Evolutionary conservation across 2,329 filamentous ascomycete genomes (phyloP), one percentile per base, ranked within the genome.

Genomic region (Pseudonectria buxi): DNA sequence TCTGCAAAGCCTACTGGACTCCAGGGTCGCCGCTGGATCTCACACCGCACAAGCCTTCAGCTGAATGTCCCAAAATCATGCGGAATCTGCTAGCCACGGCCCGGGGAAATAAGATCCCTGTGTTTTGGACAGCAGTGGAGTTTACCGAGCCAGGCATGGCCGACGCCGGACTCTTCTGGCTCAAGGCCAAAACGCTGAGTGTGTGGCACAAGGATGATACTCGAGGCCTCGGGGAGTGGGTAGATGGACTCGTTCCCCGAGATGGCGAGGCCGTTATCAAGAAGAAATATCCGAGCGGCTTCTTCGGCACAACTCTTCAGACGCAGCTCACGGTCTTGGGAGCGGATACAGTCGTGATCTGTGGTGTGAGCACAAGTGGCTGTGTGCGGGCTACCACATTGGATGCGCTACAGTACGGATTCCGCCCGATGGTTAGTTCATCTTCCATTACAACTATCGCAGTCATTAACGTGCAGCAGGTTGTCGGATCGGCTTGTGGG

Each of bases 281-380:
- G 29, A 69, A 70, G 55, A 62, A 61, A 39, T 40, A 47, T 27
- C 40, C 46, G 2, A 43, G 43, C 18, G 43, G 41, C 12, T 49
- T 69, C 47, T 67, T 70, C 39, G 65, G 62, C 11, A 70, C 67
- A 15, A 57, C 62, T 6, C 55, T 69, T 26, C 57, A 57, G 15
- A 60, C 60, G 2, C 55, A 64, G 26, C 53, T 69, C 24, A 55
- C 57, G 14, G 40, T 62, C 5, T 49, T 57, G 32, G 54, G 54
- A 18, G 51, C 64, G n/a, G 64, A 69, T 40, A 67, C 64, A 6
- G 46, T 68, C 14, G 63, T 70, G 6, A 51, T 71, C 12, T 68
- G 65, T 41, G 67, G 67, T 13, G 66, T 70, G 28, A 67, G 64
- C 49, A 70, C 65, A 11, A 63, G 59, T 39, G 67, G 67, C 1